phyloP scores from a whole-genome alignment of 305 asterid genomes.

The Nicotiana rustica region DNA sequence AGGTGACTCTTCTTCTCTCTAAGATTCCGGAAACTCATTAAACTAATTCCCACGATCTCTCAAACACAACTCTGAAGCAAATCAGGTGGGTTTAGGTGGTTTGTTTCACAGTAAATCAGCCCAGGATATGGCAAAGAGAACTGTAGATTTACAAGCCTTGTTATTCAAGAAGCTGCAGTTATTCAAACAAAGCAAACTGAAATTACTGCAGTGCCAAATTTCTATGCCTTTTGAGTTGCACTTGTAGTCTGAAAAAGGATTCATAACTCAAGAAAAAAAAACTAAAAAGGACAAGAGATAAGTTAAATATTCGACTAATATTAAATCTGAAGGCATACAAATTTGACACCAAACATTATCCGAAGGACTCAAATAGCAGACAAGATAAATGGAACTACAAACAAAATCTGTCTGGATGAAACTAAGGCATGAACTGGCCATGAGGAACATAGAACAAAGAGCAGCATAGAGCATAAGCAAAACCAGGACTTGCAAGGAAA shows the following conservation, averaged over 20 bases:
- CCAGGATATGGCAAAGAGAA: not conserved
- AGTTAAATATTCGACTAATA: not conserved
- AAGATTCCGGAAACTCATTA: not conserved
- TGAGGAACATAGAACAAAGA: conserved; percentile 5
- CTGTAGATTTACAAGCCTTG: not conserved
- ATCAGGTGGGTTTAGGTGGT: not conserved
- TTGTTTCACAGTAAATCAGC: not conserved
- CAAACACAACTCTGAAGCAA: not conserved
- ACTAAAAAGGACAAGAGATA: not conserved
- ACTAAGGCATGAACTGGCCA: conserved; percentile 8
- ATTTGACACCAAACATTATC: conserved; percentile 20
- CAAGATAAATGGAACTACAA: conserved; percentile 6
- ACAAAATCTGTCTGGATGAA: not conserved
- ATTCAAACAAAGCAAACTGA: no score
- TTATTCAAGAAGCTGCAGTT: not conserved
- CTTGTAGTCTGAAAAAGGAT: no score
- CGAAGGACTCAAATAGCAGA: not conserved
- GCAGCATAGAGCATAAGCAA: conserved; percentile 6
- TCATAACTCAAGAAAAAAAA: not conserved
- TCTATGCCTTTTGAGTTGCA: no score
- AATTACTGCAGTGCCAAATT: no score
- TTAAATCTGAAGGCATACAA: conserved; percentile 19
- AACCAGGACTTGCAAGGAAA: conserved; percentile 16
- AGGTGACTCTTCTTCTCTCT: conserved; percentile 10
- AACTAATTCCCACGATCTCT: not conserved